phyloP scores from a whole-genome alignment of 192 early-diverging fungal species.

The Mortierella alpina region DNA sequence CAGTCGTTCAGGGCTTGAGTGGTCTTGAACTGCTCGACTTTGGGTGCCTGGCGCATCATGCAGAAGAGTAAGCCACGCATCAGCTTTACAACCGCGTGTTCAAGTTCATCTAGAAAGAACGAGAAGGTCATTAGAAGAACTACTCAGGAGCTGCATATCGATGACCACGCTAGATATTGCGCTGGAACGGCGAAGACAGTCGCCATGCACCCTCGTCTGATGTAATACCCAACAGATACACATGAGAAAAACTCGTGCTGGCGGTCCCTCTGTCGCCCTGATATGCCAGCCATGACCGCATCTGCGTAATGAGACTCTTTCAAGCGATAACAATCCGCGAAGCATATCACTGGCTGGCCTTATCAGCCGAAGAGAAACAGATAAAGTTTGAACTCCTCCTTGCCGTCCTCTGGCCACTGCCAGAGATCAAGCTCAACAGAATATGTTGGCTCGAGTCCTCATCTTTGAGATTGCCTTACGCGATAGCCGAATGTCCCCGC shows the following conservation, averaged over 20 bases:
- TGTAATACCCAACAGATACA: too few species aligned
- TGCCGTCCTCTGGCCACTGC: neutral
- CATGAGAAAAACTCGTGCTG: too few species aligned
- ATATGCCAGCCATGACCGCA: too few species aligned
- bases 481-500: neutral
- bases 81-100: slow-evolving; percentile 86
- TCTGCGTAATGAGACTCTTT: neutral
- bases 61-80: slow-evolving; percentile 86
- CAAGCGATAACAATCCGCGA: slow-evolving; percentile 2
- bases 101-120: slow-evolving; percentile 74
- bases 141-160: neutral
- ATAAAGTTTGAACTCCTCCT: slow-evolving; percentile 4
- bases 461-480: too few species aligned
- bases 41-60: slow-evolving; percentile 87
- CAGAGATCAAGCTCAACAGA: too few species aligned
- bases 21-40: slow-evolving; percentile 87
- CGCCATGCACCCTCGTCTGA: too few species aligned
- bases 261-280: too few species aligned
- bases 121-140: neutral
- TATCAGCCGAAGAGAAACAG: neutral
- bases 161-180: neutral
- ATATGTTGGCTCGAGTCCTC: too few species aligned
- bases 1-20: slow-evolving; percentile 78
- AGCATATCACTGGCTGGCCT: neutral
- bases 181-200: neutral